Base-by-base conservation (phyloP, 805 yeast genomes). In the Ogataea kodamae region DNA sequence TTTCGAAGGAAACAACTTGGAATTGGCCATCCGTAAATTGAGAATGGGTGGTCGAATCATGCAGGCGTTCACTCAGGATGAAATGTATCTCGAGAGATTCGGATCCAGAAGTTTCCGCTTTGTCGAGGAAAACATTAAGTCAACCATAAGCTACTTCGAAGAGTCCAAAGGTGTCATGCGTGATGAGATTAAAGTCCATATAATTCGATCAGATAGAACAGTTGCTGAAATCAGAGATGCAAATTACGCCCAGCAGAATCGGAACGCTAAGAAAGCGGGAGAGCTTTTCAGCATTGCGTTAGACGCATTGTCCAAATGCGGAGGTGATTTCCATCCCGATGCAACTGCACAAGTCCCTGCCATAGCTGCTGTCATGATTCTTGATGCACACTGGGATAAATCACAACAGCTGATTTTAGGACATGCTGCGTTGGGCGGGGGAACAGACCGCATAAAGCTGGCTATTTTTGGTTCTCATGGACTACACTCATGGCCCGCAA, bases 401-500 rank as follows among this genome's bases (percentile, higher is more conserved):
- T 49, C 61, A 25, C 59, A 62, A 19, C 66, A 76, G 12, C 60
- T 83, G 43, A 78, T 92, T 29, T 57, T 77, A 22, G 86, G 87
- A 2, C 97, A 92, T 61, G 97, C 97, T 2, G 97, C 97, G 0
- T 62, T 90, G 11, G 97, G 97, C 28, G 97, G 97, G 18, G 92
- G 92, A 9, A 70, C 71, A 16, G 79, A 70, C 25, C 65, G 75
- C 25, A 64, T 86, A 25, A 78, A 78, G 43, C 61, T 92, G 35
- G 97, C 95, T 1, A 87, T 92, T 7, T 90, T 89, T 59, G 98
- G 98, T 5, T 80, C 95, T 5, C 97, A 92, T 52, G 92, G 95
- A 0, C 46, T 87, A 9, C 89, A 84, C 55, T 75, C 95, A 1
- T 92, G 95, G 94, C 97, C 98, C n/a, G 59, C 72, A n/a, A 73